Percentiles rank a stretch among this genome's conserved stretches.
These are phyloP conservation scores for Dryadomyces sulphureus DNA, from an alignment of 2,329 filamentous ascomycete genomes.

Conservation along the genomic window DNA sequence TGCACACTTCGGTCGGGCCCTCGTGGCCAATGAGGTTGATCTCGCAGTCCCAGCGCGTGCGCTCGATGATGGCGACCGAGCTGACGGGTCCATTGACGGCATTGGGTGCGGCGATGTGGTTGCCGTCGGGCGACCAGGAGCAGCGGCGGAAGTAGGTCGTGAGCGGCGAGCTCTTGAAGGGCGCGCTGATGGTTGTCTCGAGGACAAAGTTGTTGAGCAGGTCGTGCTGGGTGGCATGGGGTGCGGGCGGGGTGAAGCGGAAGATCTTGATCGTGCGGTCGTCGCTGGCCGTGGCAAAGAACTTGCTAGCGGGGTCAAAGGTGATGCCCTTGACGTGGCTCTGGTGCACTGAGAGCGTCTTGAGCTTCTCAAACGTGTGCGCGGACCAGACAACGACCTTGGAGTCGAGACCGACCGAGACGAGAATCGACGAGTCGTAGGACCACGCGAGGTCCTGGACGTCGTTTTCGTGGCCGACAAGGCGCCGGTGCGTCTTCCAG, in stretches of 20 bases:
- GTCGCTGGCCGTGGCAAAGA: slow-evolving; percentile 95
- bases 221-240: slow-evolving; percentile 87
- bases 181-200: slow-evolving; percentile 76
- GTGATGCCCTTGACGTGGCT: slow-evolving; percentile 98
- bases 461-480: slow-evolving; percentile 96
- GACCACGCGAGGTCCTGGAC: slow-evolving; percentile 98
- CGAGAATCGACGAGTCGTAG: slow-evolving; percentile 83
- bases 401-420: slow-evolving; percentile 91
- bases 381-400: slow-evolving; percentile 98
- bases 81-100: slow-evolving; percentile 95
- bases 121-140: slow-evolving; percentile 95
- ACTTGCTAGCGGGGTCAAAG: slow-evolving; percentile 97
- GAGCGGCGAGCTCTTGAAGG: slow-evolving; percentile 81
- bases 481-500: slow-evolving; percentile 85
- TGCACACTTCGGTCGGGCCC: slow-evolving; percentile 90
- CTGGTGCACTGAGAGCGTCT: slow-evolving; percentile 82
- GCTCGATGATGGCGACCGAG: slow-evolving; percentile 89
- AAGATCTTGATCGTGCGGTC: slow-evolving; percentile 96
- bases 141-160: slow-evolving; percentile 95
- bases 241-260: slow-evolving; percentile 77
- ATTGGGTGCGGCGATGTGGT: slow-evolving; percentile 92
- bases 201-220: slow-evolving; percentile 94
- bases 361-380: slow-evolving; percentile 94
- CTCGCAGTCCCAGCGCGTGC: slow-evolving; percentile 84
- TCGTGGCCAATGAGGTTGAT: slow-evolving; percentile 97